A percentile compares a stretch with the other conserved stretches of the same genome.
Evolutionary conservation across 2,329 filamentous ascomycete genomes (phyloP).

Genomic region (Fonsecaea nubica): DNA sequence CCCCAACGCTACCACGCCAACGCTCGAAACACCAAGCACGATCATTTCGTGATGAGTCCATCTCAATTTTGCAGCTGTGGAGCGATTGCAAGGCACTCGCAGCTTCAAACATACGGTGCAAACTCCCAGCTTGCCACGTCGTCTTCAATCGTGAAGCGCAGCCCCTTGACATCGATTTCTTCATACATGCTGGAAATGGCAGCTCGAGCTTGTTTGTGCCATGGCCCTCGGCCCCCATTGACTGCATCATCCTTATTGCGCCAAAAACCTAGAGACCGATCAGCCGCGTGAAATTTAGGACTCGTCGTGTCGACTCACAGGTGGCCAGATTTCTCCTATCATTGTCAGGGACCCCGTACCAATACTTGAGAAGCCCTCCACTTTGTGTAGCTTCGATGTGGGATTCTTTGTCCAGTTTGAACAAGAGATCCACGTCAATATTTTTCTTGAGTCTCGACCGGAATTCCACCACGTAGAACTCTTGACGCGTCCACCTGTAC

Average conservation of each 20-base stretch:
- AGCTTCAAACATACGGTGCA: slow-evolving; percentile 24
- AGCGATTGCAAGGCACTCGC: not conserved
- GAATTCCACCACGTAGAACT: slow-evolving; percentile 86
- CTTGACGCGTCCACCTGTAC: slow-evolving; percentile 64
- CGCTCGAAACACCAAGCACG: not conserved
- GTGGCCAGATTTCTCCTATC: slow-evolving; percentile 81
- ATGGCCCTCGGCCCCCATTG: slow-evolving; percentile 64
- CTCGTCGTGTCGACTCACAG: slow-evolving; percentile 55
- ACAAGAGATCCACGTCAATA: slow-evolving; percentile 72
- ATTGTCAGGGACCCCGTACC: slow-evolving; percentile 78
- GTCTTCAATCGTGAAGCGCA: slow-evolving; percentile 70
- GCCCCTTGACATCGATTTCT: slow-evolving; percentile 71
- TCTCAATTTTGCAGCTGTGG: not conserved
- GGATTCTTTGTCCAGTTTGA: slow-evolving; percentile 75
- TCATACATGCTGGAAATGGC: slow-evolving; percentile 60
- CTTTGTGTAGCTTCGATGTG: slow-evolving; percentile 80
- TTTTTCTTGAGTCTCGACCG: slow-evolving; percentile 72
- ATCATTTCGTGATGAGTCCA: not conserved
- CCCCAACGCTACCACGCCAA: not conserved
- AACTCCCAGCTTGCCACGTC: slow-evolving; percentile 64
- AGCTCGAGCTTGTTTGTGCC: slow-evolving; percentile 61
- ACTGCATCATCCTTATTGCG: slow-evolving; percentile 65
- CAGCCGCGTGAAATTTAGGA: slow-evolving; percentile 3
- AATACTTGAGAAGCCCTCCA: slow-evolving; percentile 90
- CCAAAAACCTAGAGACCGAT: slow-evolving; percentile 64